Percentiles rank a stretch among this genome's conserved stretches.
These are phyloP conservation scores for Anaeromyces robustus DNA, from an alignment of 192 early-diverging fungal genomes.

Conservation along the genomic window DNA sequence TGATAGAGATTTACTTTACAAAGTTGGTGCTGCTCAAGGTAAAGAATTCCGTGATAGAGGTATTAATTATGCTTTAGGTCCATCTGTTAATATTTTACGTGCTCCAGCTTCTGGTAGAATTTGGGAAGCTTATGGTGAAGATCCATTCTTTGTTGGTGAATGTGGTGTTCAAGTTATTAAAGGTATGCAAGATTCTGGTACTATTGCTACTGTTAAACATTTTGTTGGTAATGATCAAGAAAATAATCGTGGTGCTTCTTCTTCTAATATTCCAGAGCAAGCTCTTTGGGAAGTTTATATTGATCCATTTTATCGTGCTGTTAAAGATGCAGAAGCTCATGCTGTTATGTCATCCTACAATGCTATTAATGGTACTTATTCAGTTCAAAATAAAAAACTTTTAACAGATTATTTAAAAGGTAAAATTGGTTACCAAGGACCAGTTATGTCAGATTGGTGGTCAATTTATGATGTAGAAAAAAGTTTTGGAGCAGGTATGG, in stretches of 20 bases:
- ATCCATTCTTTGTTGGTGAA: conserved; percentile 22
- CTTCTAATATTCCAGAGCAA: conserved; percentile 24
- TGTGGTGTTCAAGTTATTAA: conserved; percentile 10
- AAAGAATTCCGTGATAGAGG: conserved; percentile 37
- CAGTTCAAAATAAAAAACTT: conserved; percentile 24
- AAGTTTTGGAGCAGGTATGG: conserved; percentile 20
- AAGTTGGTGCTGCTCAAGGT: conserved; percentile 25
- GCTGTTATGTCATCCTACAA: conserved; percentile 52
- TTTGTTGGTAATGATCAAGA: not conserved
- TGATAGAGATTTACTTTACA: conserved; percentile 22
- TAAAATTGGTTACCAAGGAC: conserved; percentile 38
- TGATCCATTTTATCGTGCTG: not conserved
- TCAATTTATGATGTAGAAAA: conserved; percentile 15
- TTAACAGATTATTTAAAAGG: conserved; percentile 27
- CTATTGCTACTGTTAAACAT: conserved; percentile 33
- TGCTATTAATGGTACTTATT: not conserved
- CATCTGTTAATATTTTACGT: conserved; percentile 12
- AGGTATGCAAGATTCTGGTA: conserved; percentile 25
- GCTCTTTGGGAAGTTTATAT: conserved; percentile 43
- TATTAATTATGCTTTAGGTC: conserved; percentile 31
- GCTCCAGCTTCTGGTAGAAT: conserved; percentile 3
- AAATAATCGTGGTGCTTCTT: not conserved
- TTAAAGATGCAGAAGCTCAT: conserved; percentile 26
- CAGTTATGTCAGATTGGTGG: conserved; percentile 46
- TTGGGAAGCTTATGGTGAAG: conserved; percentile 17